Evolutionary conservation across 179 eudicot species (phyloP), one percentile per base, ranked within the genome.

Genomic region (Nepenthes alata): DNA sequence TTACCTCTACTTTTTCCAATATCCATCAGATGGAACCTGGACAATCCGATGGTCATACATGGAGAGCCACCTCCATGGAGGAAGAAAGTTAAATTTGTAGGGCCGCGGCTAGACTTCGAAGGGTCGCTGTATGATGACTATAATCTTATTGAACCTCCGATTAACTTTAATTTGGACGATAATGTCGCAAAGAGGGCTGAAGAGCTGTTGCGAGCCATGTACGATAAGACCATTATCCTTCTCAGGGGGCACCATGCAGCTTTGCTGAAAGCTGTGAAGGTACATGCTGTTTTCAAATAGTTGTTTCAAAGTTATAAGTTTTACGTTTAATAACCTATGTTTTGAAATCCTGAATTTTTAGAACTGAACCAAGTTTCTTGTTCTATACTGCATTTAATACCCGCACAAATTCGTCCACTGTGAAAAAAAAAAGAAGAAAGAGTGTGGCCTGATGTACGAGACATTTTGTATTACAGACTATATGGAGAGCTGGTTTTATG

Each of bases 41-140:
- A 91, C 77, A 79, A 85, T 65, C 96, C 94, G 6, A 81, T 91
- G 97, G 84, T 71, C 53, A 75, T 91, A 74, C 97, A 88, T 58
- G 97, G 94, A 63, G 91, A 91, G 58, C 97, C 91, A 15, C 81
- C 97, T 60, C 90, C 94, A 1, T 91, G 97, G 97, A 79, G 78
- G 70, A 91, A 82, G 66, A 64, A 55, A 16, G 38, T 57, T 47
- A 82, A 78, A 64, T 88, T 85, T 81, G 87, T 85, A 49, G 97
- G 97, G 25, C 97, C 97, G 7, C 78, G 93, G 56, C 75, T 85
- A 58, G 96, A 91, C 67, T 91, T 91, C 71, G 97, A 84, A 78
- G 89, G 81, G 63, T 88, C 95, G 2, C 77, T 91, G 35, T 91
- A 91, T 69, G 72, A 82, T 61, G 76, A 82, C 70, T 67, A 84